phyloP scores from a whole-genome alignment of 2,329 filamentous ascomycete genomes.

The Trichoderma afroharzianum region DNA sequence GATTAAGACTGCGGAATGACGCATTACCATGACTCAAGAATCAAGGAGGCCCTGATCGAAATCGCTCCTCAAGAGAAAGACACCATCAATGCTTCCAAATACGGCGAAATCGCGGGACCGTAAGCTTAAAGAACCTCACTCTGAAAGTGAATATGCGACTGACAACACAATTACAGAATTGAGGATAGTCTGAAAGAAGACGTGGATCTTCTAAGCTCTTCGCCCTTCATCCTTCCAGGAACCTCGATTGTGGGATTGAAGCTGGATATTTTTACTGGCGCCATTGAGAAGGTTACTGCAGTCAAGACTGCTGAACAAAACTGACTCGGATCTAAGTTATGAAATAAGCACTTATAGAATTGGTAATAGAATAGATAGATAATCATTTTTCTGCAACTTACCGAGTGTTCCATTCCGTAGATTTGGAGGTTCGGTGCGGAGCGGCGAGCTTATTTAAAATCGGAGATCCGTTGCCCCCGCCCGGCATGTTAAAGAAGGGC shows the following conservation, averaged over 20 bases:
- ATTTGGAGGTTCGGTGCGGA: neutral
- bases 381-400: neutral
- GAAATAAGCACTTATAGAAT: neutral
- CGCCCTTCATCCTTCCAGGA: neutral
- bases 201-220: neutral
- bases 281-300: neutral
- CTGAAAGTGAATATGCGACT: neutral
- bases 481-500: neutral
- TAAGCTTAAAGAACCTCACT: neutral
- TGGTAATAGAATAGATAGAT: neutral
- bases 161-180: neutral
- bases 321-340: neutral
- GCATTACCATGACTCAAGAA: neutral
- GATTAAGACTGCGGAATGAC: constrained; percentile 4
- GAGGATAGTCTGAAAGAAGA: constrained; percentile 1
- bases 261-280: neutral
- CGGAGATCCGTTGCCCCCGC: neutral
- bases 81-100: neutral
- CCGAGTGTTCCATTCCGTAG: neutral
- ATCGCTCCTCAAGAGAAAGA: neutral
- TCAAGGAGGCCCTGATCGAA: neutral
- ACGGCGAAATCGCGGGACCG: neutral
- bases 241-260: neutral
- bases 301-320: neutral
- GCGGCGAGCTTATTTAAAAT: neutral